A percentile compares a stretch with the other conserved stretches of the same genome.
Conservation (phyloP, 192 early-diverging fungal species). For the Entomortierella beljakovae region DNA sequence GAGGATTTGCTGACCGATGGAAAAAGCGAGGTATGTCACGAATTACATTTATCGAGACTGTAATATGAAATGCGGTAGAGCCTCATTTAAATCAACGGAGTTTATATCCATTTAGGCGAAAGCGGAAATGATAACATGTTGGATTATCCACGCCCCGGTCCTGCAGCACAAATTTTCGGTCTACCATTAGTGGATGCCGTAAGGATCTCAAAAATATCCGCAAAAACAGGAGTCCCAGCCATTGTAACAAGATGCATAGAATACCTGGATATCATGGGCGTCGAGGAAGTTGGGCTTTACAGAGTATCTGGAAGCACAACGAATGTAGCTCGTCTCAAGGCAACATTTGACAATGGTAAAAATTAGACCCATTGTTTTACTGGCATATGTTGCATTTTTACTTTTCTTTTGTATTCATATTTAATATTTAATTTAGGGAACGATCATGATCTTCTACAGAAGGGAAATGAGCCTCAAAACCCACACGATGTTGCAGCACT, state of each 20-base stretch:
- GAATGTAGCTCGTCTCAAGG: constrained; percentile 44
- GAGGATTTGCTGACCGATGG: constrained; percentile 47
- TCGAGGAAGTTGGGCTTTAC: constrained; percentile 66
- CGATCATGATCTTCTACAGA: constrained; percentile 63
- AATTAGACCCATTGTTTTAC: neutral
- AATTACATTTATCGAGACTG: neutral
- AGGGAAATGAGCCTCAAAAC: constrained; percentile 55
- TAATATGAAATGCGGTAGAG: neutral
- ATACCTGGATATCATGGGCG: constrained; percentile 55
- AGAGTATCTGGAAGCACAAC: constrained; percentile 45
- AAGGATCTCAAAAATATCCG: constrained; percentile 31
- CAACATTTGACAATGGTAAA: constrained; percentile 53
- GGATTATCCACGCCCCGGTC: constrained; percentile 18
- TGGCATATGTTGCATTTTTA: neutral
- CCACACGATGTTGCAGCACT: constrained; percentile 67
- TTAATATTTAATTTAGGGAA: constrained; percentile 9
- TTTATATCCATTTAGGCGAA: constrained; percentile 7
- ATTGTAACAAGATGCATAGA: constrained; percentile 47
- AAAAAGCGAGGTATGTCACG: constrained; percentile 25
- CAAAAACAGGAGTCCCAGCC: constrained; percentile 32
- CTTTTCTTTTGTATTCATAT: neutral
- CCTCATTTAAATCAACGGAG: too few species aligned
- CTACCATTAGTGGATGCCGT: constrained; percentile 40
- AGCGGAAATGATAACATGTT: constrained; percentile 10
- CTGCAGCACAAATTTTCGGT: constrained; percentile 32